These are phyloP conservation scores for Penicillium hesseltinei DNA, from an alignment of 2,329 filamentous ascomycete species.

Conservation along the genomic window DNA sequence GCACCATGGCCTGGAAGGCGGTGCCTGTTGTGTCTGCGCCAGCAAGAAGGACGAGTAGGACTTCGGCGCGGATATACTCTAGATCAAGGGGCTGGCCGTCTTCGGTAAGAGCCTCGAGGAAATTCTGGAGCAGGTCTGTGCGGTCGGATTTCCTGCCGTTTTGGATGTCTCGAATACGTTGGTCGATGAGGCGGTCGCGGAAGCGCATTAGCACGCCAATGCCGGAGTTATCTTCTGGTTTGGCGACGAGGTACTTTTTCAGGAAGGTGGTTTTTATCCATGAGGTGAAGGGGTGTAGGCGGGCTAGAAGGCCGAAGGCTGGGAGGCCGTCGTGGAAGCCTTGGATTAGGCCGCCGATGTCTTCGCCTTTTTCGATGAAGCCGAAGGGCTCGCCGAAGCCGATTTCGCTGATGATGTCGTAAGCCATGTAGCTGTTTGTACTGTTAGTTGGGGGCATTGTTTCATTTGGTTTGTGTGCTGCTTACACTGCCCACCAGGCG, in stretches of 20 bases:
- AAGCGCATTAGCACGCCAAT: slow-evolving; percentile 59
- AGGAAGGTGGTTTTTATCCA: slow-evolving; percentile 56
- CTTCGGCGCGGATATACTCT: slow-evolving; percentile 55
- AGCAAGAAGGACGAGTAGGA: slow-evolving; percentile 52
- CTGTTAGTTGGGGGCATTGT: background rate
- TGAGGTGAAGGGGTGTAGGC: slow-evolving; percentile 55
- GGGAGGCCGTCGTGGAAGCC: slow-evolving; percentile 55
- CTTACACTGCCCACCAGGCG: slow-evolving; percentile 53
- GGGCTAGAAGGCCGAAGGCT: slow-evolving; percentile 52
- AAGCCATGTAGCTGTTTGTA: slow-evolving; percentile 49
- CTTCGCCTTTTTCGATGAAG: slow-evolving; percentile 53
- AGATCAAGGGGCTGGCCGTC: slow-evolving; percentile 48
- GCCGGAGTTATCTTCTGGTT: slow-evolving; percentile 53
- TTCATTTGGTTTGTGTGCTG: background rate
- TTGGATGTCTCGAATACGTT: slow-evolving; percentile 50
- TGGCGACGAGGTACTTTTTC: slow-evolving; percentile 54
- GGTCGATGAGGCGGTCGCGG: slow-evolving; percentile 53
- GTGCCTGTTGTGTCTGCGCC: slow-evolving; percentile 56
- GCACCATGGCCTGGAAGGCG: slow-evolving; percentile 50
- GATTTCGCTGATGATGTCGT: slow-evolving; percentile 58
- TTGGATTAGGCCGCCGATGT: slow-evolving; percentile 55
- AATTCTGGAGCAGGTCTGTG: slow-evolving; percentile 56
- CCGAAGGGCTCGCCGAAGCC: slow-evolving; percentile 58
- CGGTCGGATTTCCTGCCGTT: slow-evolving; percentile 45
- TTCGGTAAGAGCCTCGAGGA: slow-evolving; percentile 45